Conservation (phyloP, 2,329 filamentous ascomycete genomes). For the Colletotrichum sp. region DNA sequence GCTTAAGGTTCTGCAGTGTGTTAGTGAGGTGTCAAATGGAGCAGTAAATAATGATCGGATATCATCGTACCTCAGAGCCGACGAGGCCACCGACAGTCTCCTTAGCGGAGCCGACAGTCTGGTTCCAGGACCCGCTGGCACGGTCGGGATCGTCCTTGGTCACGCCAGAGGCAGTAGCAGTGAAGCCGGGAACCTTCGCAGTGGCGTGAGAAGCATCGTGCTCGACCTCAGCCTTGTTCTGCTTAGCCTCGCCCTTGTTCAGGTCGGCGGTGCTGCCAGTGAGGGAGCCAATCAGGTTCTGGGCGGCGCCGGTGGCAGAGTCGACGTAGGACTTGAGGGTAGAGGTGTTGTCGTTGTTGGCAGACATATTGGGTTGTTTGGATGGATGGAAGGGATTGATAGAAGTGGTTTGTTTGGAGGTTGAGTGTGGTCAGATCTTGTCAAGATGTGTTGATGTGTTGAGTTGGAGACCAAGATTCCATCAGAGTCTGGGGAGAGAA, state of each 20-base stretch:
- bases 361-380: constrained; percentile 17
- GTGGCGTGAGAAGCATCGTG: constrained; percentile 78
- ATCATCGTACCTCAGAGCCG: constrained; percentile 67
- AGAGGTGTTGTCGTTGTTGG: constrained; percentile 54
- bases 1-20: constrained; percentile 65
- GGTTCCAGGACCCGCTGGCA: constrained; percentile 78
- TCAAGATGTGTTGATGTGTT: not conserved
- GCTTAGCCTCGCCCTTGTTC: constrained; percentile 66
- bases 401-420: not conserved
- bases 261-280: constrained; percentile 76
- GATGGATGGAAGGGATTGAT: not conserved
- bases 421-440: not conserved
- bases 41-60: not conserved
- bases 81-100: constrained; percentile 78
- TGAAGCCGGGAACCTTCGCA: constrained; percentile 74
- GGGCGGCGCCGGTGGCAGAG: constrained; percentile 73
- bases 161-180: constrained; percentile 72
- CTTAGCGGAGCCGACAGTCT: constrained; percentile 87
- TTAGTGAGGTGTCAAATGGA: not conserved
- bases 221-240: constrained; percentile 70
- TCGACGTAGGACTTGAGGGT: constrained; percentile 82
- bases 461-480: accelerated
- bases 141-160: constrained; percentile 77
- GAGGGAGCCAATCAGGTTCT: constrained; percentile 73
- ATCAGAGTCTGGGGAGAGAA: not conserved